Evolutionary conservation across 768 basidiomycete genomes (phyloP), one percentile per base, ranked within the genome.

Genomic region (Ramaria rubella): DNA sequence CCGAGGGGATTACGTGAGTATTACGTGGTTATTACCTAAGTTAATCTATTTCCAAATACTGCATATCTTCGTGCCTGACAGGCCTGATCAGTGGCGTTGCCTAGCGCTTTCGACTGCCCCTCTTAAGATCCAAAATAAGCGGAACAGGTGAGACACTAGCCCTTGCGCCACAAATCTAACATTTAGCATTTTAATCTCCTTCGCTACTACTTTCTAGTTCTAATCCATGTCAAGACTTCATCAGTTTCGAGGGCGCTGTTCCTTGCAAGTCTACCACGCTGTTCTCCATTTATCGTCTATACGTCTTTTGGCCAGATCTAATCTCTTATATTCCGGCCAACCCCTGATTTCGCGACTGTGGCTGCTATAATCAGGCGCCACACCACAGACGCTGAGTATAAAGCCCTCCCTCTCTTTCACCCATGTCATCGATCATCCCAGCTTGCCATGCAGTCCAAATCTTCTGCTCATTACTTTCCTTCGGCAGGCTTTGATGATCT

Each of bases 391-490:
- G 4, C 46, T 26, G 36, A 30, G 40, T 56, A 56, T 56, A 56
- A 56, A 56, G 55, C 42, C 19, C 17, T 15, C 45, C 33, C 31
- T 30, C 23, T 11, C 38, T 30, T 2, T 21, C 21, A 12, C 24
- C 3, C 52, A 19, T 24, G n/a, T 42, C 38, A 42, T 45, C n/a
- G n/a, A n/a, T n/a, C n/a, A n/a, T n/a, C n/a, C n/a, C n/a, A n/a
- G n/a, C 42, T n/a, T 21, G 38, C 49, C 19, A 56, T 56, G 55
- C 52, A 54, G 24, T 30, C 52, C 24, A 48, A 43, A 17, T 56
- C 55, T 46, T 56, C 55, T 29, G 31, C 36, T 31, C 38, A 45
- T 45, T 34, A 46, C 29, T 24, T 30, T 23, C 45, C 27, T 30
- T 27, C 52, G 21, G 38, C 27, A 11, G 46, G 33, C 21, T 56